These are phyloP conservation scores for Marasmius oreades DNA, from an alignment of 1,284 basidiomycete genomes.

Conservation along the genomic window DNA sequence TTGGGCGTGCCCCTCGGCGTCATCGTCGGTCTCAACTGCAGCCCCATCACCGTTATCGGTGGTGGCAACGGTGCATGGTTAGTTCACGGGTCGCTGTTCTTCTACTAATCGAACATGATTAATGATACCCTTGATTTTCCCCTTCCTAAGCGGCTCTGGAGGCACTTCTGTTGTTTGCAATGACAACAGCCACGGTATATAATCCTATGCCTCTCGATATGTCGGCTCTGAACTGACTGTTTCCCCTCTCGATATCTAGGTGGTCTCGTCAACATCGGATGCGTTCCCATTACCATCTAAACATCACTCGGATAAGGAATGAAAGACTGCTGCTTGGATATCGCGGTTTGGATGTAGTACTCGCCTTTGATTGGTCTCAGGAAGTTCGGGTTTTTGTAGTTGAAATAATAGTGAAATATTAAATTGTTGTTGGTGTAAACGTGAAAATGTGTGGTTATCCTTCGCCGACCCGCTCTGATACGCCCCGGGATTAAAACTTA, in stretches of 20 bases:
- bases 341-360: no score
- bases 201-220: neutral
- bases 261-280: neutral
- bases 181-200: neutral
- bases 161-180: neutral
- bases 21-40: neutral
- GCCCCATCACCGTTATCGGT: neutral
- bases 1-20: neutral
- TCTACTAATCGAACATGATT: neutral
- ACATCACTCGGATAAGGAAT: no score
- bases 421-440: no score
- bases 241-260: neutral
- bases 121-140: neutral
- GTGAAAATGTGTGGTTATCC: no score
- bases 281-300: no score
- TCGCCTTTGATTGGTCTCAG: neutral
- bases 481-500: no score
- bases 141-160: neutral
- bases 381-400: no score
- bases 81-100: no score
- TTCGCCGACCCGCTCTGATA: no score
- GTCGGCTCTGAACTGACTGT: neutral
- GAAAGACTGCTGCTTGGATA: no score
- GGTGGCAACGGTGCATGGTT: neutral
- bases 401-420: no score